A percentile compares a stretch with the other conserved stretches of the same genome.
phyloP scores from a whole-genome alignment of 805 yeast genomes.

The Myxozyma nipponensis region DNA sequence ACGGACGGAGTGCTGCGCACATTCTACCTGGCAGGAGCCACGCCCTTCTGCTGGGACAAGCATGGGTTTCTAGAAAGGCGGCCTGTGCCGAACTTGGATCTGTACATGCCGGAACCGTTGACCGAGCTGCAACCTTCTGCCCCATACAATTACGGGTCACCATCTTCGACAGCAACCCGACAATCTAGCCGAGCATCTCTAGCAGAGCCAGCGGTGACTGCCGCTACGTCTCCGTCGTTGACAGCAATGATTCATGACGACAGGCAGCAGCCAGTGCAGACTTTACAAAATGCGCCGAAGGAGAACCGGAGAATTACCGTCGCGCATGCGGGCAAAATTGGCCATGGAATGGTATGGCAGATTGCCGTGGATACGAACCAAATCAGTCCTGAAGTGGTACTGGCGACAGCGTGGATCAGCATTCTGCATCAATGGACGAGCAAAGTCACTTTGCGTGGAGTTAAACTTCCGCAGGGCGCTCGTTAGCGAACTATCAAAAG shows the following conservation, averaged over 20 bases:
- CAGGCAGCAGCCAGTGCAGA: not conserved
- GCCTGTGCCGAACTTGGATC: slow-evolving; percentile 7
- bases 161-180: not conserved
- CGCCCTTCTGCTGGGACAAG: slow-evolving; percentile 25
- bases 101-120: slow-evolving; percentile 18
- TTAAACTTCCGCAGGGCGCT: slow-evolving; percentile 13
- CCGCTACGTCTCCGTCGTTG: not conserved
- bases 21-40: slow-evolving; percentile 19
- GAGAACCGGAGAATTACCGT: slow-evolving; percentile 11
- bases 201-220: not conserved
- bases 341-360: slow-evolving; percentile 23
- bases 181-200: not conserved
- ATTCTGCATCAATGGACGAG: slow-evolving; percentile 20
- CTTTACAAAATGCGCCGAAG: not conserved
- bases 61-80: slow-evolving; percentile 15
- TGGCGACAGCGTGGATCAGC: slow-evolving; percentile 28
- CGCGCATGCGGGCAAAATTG: slow-evolving; percentile 19
- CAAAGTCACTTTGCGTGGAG: slow-evolving; percentile 7
- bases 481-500: not conserved
- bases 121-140: slow-evolving; percentile 18
- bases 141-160: not conserved
- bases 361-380: slow-evolving; percentile 17
- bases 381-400: slow-evolving; percentile 22
- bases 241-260: not conserved
- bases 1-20: slow-evolving; percentile 21